Base-by-base conservation (phyloP, 176 grass and related monocot genomes). In the Phoenix dactylifera region DNA sequence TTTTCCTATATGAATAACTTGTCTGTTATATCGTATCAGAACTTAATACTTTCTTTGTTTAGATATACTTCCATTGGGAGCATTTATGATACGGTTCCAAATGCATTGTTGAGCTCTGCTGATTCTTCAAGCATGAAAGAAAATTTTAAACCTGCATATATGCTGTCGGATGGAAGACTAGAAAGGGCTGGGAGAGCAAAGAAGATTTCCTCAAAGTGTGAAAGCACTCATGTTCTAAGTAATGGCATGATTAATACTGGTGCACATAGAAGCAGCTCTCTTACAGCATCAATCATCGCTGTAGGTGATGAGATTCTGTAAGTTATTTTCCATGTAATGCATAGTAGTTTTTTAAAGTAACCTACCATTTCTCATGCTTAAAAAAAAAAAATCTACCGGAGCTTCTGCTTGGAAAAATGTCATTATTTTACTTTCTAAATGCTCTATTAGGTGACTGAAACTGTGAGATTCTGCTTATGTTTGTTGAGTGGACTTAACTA, bases 61-160 rank as follows among this genome's bases (percentile, higher is more conserved):
- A 96, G 92, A 73, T 98, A 98, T 76, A 98, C 93, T 83, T 98
- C 93, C 39, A 88, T 98, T 76, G 93, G 93, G 60, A 98, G 93
- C 79, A 86, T 98, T 77, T 77, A 98, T 68, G 93, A 98, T 62
- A 98, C 93, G 53, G 70, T 92, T 82, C 93, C 93, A 65, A 98
- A 98, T 83, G 64, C 87, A 77, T 86, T 98, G 72, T 71, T 98
- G 72, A 79, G 81, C 60, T 30, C 75, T 49, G 60, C 59, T 50
- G 74, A 95, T 79, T 83, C 71, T 15, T 74, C 83, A 68, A 69
- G 39, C 50, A 68, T 63, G 54, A 86, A 90, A 66, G 51, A 55
- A 49, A 80, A 50, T 67, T 98, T 98, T 79, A 98, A 86, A 77
- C 93, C 93, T 74, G 93, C 93, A 73, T 98, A 92, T 76, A 85